Conservation (phyloP, 2,329 filamentous ascomycete genomes). For the Colletotrichum paranaense region DNA sequence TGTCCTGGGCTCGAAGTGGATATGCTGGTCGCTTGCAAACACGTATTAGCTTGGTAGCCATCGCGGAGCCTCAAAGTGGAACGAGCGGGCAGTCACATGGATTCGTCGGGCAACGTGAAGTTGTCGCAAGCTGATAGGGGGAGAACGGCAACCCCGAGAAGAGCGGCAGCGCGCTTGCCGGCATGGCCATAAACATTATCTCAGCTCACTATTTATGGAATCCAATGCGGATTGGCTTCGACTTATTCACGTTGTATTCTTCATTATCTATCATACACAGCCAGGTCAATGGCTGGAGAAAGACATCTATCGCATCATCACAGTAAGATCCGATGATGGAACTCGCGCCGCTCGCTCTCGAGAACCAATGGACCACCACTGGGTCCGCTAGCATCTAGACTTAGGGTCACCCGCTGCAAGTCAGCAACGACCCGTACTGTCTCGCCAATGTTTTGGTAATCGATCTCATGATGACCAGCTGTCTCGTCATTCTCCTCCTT, state of each 20-base stretch:
- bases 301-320: conserved; percentile 24
- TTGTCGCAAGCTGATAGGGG: not conserved
- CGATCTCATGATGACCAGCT: conserved; percentile 73
- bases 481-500: conserved; percentile 41
- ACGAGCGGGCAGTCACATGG: not conserved
- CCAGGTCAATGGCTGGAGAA: not conserved
- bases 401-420: conserved; percentile 78
- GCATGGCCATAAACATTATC: not conserved
- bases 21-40: not conserved
- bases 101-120: not conserved
- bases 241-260: not conserved
- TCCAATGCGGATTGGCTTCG: not conserved
- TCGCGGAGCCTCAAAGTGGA: not conserved
- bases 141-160: not conserved
- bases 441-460: conserved; percentile 82
- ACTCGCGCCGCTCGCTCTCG: conserved; percentile 63
- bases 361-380: conserved; percentile 75
- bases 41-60: not conserved
- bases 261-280: not conserved
- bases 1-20: not conserved
- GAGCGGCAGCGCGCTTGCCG: not conserved
- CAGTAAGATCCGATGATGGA: conserved; percentile 51
- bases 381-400: conserved; percentile 74
- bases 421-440: conserved; percentile 80
- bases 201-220: not conserved